These are phyloP conservation scores for Astrothelium macrocarpum DNA, from an alignment of 495 filamentous ascomycete genomes.

Conservation along the genomic window DNA sequence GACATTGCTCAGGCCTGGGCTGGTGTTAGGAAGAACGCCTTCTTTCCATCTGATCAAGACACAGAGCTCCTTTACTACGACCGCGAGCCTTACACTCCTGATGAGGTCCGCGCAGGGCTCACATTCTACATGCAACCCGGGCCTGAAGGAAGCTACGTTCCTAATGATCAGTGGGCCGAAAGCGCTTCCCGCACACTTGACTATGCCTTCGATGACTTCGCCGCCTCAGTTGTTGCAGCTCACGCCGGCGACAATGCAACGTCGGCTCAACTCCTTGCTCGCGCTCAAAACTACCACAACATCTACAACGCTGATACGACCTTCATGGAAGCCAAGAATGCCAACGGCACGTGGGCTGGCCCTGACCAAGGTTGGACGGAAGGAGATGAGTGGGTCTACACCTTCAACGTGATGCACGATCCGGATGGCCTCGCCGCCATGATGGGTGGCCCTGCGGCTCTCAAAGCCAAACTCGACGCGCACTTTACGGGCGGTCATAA, in stretches of 20 bases:
- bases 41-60: constrained; percentile 14
- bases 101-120: constrained; percentile 17
- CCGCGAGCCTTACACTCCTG: constrained; percentile 17
- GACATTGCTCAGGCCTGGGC: constrained; percentile 14
- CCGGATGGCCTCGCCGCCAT: constrained; percentile 12
- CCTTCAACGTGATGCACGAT: constrained; percentile 21
- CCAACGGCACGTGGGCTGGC: constrained; percentile 19
- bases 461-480: constrained; percentile 17
- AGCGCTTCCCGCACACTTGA: constrained; percentile 18
- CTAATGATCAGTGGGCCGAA: constrained; percentile 20
- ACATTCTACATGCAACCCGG: constrained; percentile 12
- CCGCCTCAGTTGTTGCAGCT: constrained; percentile 13
- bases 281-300: constrained; percentile 13
- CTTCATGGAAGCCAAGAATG: constrained; percentile 20
- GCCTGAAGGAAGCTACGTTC: constrained; percentile 14
- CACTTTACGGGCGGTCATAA: constrained; percentile 19
- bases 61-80: constrained; percentile 19
- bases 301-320: constrained; percentile 15
- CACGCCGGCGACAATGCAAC: constrained; percentile 16
- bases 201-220: constrained; percentile 19
- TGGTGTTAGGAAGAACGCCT: constrained; percentile 19
- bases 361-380: constrained; percentile 21
- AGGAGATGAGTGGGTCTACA: constrained; percentile 21
- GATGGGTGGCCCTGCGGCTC: constrained; percentile 12
- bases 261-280: neutral